Evolutionary conservation across 2,329 filamentous ascomycete genomes (phyloP), one percentile per base, ranked within the genome.

Genomic region (Shiraia sp.): DNA sequence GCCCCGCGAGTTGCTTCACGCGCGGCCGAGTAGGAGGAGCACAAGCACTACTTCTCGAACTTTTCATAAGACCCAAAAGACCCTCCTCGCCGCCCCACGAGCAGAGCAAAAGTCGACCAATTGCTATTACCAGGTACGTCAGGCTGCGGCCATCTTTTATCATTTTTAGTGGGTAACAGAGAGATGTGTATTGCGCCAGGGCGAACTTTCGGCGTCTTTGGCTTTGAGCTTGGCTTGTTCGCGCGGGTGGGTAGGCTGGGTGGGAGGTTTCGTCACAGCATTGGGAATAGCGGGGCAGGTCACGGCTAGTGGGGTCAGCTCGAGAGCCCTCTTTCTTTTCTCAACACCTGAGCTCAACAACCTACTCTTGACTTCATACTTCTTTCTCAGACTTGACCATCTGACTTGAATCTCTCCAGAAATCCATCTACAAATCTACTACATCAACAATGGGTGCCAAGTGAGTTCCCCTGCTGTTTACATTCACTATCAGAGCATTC

Each of bases 1-100:
- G 57, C 47, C 53, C 53, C 57, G 57, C 51, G 45, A 64, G n/a
- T n/a, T n/a, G n/a, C n/a, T n/a, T n/a, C n/a, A n/a, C n/a, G 19
- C 19, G 19, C 19, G 19, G 19, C 19, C 19, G 19, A 22, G 19
- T 22, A n/a, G n/a, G n/a, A n/a, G 19, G 4, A 22, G 19, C 8
- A 8, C 8, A 8, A 22, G 19, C 8, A 22, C 19, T 8, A 22
- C 19, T 22, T 22, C 8, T 22, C 19, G 4, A 4, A 5, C 8
- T 22, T 4, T 8, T 22, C 19, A 5, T 22, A 22, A 22, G 19
- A n/a, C n/a, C n/a, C n/a, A n/a, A n/a, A n/a, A n/a, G n/a, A n/a
- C n/a, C 19, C 19, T 4, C 19, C 4, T 22, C 19, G 4, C 19
- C 19, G 19, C 19, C 19, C 19, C 19, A 22, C 19, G 19, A 22